Percentiles rank a stretch among this genome's conserved stretches.
phyloP scores from a whole-genome alignment of 176 grass and related monocot species.

The Ananas comosus region DNA sequence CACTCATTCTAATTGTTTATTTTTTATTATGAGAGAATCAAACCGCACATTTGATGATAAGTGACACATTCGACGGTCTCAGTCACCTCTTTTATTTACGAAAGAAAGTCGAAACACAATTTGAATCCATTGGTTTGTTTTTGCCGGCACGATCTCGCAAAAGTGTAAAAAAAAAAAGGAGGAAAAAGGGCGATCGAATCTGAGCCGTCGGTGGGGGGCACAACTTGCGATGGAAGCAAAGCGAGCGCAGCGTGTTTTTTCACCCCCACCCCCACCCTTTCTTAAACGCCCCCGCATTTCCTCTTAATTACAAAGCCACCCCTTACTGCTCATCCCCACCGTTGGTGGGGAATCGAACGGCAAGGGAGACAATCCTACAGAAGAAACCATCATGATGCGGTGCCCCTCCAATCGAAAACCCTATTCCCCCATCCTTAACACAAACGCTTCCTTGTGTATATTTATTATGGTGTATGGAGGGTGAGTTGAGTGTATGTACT shows the following conservation, averaged over 20 bases:
- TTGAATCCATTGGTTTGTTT: no score
- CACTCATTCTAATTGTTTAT: no score
- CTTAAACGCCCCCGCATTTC: not conserved
- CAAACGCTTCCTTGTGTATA: not conserved
- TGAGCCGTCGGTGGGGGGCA: conserved; percentile 23
- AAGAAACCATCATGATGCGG: not conserved
- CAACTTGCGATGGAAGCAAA: conserved; percentile 36
- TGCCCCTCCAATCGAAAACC: not conserved
- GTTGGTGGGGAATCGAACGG: no score
- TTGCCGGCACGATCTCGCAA: not conserved
- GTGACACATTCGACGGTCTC: no score
- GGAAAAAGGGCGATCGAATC: conserved; percentile 2
- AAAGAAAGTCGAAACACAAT: no score
- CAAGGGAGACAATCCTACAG: no score
- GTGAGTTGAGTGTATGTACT: no score
- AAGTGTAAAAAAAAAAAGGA: not conserved
- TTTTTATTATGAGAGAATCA: no score
- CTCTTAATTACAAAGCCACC: no score
- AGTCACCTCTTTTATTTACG: no score
- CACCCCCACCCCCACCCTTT: not conserved
- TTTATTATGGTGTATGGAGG: not conserved
- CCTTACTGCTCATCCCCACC: no score
- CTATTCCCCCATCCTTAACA: not conserved
- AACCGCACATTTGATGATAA: no score
- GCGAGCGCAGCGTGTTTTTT: not conserved